Base-by-base conservation (phyloP, 371 early-diverging fungal genomes). In the Coemansia sp. region DNA sequence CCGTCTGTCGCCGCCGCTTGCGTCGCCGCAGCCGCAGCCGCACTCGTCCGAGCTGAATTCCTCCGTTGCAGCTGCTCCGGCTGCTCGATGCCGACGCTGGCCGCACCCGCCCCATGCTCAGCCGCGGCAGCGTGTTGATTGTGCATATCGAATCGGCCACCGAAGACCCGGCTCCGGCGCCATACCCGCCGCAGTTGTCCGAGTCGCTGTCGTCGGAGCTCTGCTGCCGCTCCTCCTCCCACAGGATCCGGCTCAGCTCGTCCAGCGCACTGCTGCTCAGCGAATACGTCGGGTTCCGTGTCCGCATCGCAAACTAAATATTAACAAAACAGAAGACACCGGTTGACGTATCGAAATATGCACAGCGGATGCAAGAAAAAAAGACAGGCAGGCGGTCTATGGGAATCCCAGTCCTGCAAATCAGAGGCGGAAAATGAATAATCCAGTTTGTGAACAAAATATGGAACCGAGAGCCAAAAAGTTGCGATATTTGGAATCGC, bases 131-230 rank as follows among this genome's bases (percentile, higher is more conserved):
- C 26, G 68, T 68, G 39, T 68, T 65, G 6, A 72, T 39, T 23
- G 77, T 68, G 58, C 69, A 72, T 21, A 77, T 72, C 39, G 72
- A 68, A 54, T 72, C 72, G 11, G 75, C 71, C 28, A 21, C 67
- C 20, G 66, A 57, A 11, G 64, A 54, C n/a, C 39, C 28, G 12
- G 18, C 26, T 11, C 64, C n/a, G 56, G 47, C 61, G 21, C 16
- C 20, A 11, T 50, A 51, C 67, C 54, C 42, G 64, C 7, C 58
- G 56, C 18, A 59, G 37, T 25, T 42, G n/a, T 18, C 62, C 16
- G 28, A 11, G 12, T 14, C 62, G 52, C 12, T 58, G 18, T 23
- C 50, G 21, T 18, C 50, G 50, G 20, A n/a, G 50, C 20, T n/a
- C 50, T 50, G 50, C 50, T 26, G 33, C 18, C 20, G 56, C 21